A percentile compares a stretch with the other conserved stretches of the same genome.
Evolutionary conservation across 371 early-diverging fungal species (phyloP).

Genomic region (Smittium mucronatum): DNA sequence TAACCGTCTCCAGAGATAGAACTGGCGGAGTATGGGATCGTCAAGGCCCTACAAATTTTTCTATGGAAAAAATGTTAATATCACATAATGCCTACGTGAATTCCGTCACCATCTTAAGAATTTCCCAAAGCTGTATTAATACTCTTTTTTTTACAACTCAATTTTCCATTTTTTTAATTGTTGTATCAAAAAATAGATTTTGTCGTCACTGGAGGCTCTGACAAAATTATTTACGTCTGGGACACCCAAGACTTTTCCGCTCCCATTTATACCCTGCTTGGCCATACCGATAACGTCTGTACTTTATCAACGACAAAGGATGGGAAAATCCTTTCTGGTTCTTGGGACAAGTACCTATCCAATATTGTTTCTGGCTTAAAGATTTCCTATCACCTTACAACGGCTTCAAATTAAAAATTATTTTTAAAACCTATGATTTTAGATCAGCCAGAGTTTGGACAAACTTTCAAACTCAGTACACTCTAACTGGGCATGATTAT

Average conservation of each 20-base stretch:
- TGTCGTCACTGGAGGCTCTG: constrained; percentile 70
- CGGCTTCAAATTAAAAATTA: too few relatives aligned
- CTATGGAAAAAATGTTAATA: constrained; percentile 37
- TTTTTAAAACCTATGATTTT: background rate
- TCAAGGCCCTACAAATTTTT: constrained; percentile 35
- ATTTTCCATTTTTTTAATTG: background rate
- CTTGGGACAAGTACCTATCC: constrained; percentile 68
- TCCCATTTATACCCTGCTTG: constrained; percentile 54
- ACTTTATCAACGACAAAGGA: constrained; percentile 48
- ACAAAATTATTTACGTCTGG: constrained; percentile 69
- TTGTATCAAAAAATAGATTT: constrained; percentile 38
- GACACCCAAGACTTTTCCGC: constrained; percentile 44
- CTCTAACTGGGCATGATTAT: constrained; percentile 66
- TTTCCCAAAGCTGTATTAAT: constrained; percentile 33
- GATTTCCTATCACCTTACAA: too few relatives aligned
- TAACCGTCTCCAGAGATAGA: constrained; percentile 70
- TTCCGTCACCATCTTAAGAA: constrained; percentile 49
- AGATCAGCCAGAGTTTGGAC: constrained; percentile 76
- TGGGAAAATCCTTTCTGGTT: constrained; percentile 69
- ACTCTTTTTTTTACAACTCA: background rate
- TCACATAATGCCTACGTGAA: constrained; percentile 77
- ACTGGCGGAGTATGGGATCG: constrained; percentile 51
- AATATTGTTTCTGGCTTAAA: too few relatives aligned
- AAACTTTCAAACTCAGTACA: constrained; percentile 48
- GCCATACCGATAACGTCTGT: constrained; percentile 83